Evolutionary conservation across 2,329 filamentous ascomycete species (phyloP).

Genomic region (Fusarium chaquense): DNA sequence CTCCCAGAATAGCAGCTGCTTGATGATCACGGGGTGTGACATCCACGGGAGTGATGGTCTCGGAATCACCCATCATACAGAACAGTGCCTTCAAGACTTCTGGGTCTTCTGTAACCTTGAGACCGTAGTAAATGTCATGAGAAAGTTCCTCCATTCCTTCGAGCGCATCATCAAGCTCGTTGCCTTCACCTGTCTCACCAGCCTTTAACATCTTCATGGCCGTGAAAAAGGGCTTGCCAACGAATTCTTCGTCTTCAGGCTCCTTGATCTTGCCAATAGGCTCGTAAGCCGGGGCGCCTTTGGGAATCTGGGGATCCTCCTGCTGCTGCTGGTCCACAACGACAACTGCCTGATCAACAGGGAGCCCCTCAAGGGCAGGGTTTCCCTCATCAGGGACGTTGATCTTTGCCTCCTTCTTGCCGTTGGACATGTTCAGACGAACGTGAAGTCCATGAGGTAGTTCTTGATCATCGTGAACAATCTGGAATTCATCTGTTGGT

Average conservation of each 20-base stretch:
- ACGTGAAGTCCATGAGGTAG: constrained; percentile 74
- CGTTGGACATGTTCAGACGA: constrained; percentile 73
- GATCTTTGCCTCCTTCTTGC: constrained; percentile 73
- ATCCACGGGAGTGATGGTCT: constrained; percentile 43
- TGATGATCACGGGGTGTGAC: constrained; percentile 59
- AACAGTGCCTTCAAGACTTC: constrained; percentile 67
- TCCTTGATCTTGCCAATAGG: constrained; percentile 68
- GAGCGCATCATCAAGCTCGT: constrained; percentile 63
- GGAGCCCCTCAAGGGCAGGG: constrained; percentile 62
- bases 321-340: constrained; percentile 63
- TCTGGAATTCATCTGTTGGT: constrained; percentile 73
- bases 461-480: constrained; percentile 72
- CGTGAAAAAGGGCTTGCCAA: constrained; percentile 51
- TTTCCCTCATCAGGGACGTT: constrained; percentile 68
- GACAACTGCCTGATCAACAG: constrained; percentile 65
- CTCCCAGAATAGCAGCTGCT: constrained; percentile 69
- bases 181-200: constrained; percentile 49
- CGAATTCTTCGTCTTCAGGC: constrained; percentile 53
- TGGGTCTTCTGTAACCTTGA: constrained; percentile 69
- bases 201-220: constrained; percentile 64
- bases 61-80: constrained; percentile 61
- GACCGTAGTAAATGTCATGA: constrained; percentile 77
- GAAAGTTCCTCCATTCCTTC: constrained; percentile 71
- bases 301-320: constrained; percentile 55
- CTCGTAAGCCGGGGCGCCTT: constrained; percentile 69